These are phyloP conservation scores for Hypoxylon sp. DNA, from an alignment of 2,329 filamentous ascomycete genomes.

Conservation along the genomic window DNA sequence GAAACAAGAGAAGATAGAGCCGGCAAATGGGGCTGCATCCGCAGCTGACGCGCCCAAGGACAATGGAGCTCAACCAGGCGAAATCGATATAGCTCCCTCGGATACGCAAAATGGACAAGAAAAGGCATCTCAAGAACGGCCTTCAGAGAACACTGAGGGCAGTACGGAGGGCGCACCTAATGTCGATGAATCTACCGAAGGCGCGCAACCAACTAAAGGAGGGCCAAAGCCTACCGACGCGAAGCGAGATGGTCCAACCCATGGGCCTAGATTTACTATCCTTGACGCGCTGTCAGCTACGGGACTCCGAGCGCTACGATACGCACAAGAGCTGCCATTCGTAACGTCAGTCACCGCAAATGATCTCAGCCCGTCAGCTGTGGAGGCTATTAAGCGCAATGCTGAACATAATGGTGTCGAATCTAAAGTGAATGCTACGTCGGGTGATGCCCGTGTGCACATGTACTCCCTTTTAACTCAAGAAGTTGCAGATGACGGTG, in stretches of 20 bases:
- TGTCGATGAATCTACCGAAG: conserved; percentile 28
- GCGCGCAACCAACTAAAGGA: conserved; percentile 36
- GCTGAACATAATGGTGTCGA: conserved; percentile 84
- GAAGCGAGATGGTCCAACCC: conserved; percentile 46
- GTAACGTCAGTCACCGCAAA: conserved; percentile 88
- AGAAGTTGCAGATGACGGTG: conserved; percentile 61
- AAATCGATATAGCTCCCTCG: conserved; percentile 39
- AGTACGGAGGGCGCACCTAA: conserved; percentile 15
- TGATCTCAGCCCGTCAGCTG: conserved; percentile 84
- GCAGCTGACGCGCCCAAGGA: conserved; percentile 19
- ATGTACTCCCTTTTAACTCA: conserved; percentile 84
- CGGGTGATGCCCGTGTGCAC: conserved; percentile 87
- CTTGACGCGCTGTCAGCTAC: conserved; percentile 96
- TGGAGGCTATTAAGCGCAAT: conserved; percentile 86
- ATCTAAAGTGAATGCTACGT: conserved; percentile 78
- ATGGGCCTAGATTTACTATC: conserved; percentile 77
- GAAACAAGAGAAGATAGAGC: conserved; percentile 47
- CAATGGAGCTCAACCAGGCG: conserved; percentile 17
- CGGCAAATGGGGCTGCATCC: conserved; percentile 26
- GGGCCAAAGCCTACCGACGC: conserved; percentile 32
- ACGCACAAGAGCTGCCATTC: conserved; percentile 91
- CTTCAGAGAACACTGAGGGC: neutral
- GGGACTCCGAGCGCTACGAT: conserved; percentile 89
- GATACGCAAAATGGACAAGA: conserved; percentile 43
- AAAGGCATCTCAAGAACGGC: conserved; percentile 11